phyloP scores from a whole-genome alignment of 1,139 yeast species.

The Hyphopichia wangnamkhiaoensis region DNA sequence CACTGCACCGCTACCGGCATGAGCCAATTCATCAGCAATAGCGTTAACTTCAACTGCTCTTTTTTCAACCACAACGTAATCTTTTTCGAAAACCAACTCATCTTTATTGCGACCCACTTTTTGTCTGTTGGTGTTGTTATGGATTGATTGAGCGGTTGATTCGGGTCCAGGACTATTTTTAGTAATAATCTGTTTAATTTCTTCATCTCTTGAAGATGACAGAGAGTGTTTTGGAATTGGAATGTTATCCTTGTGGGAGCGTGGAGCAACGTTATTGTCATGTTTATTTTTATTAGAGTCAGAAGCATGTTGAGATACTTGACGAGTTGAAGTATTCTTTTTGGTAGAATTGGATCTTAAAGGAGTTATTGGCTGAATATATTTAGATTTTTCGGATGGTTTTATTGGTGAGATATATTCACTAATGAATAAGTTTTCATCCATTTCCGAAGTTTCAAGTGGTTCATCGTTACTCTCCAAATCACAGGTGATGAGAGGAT shows the following conservation, averaged over 20 bases:
- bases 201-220: conserved; percentile 36
- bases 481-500: conserved; percentile 52
- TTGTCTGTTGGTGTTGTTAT: conserved; percentile 10
- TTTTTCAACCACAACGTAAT: conserved; percentile 92
- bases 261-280: conserved; percentile 3
- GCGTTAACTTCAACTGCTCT: conserved; percentile 94
- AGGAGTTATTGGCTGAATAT: conserved; percentile 16
- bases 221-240: conserved; percentile 11
- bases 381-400: conserved; percentile 17
- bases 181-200: conserved; percentile 44
- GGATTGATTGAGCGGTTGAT: conserved; percentile 24
- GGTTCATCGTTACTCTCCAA: conserved; percentile 54
- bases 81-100: conserved; percentile 64
- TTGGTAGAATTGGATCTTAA: conserved; percentile 6
- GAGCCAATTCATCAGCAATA: conserved; percentile 85
- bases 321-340: no score
- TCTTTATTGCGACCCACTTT: conserved; percentile 24
- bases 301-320: no score
- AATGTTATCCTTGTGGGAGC: conserved; percentile 5
- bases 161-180: conserved; percentile 48
- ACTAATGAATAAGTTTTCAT: conserved; percentile 78
- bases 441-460: conserved; percentile 68
- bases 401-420: conserved; percentile 62
- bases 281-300: no score
- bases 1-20: conserved; percentile 60